These are phyloP conservation scores for Fusarium sp. DNA, from an alignment of 2,329 filamentous ascomycete species.

Conservation along the genomic window DNA sequence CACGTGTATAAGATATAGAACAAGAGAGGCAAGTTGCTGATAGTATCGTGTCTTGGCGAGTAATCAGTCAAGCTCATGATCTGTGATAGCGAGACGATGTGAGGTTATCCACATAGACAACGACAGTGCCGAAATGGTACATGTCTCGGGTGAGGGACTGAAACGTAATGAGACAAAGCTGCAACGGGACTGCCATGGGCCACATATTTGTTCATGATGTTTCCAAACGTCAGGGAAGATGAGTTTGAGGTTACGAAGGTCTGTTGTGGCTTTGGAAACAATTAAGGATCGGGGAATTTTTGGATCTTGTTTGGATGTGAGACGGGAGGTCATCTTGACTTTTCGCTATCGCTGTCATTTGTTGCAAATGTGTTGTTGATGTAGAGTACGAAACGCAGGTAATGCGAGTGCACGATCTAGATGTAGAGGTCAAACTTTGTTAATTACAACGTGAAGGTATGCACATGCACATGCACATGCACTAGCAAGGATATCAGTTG, in stretches of 20 bases:
- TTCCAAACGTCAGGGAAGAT: slow-evolving; percentile 1
- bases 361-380: background rate
- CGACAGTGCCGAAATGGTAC: slow-evolving; percentile 21
- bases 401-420: no score
- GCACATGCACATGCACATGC: background rate
- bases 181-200: slow-evolving; percentile 13
- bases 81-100: background rate
- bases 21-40: background rate
- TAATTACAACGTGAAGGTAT: background rate
- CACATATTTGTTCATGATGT: slow-evolving; percentile 5
- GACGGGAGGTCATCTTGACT: background rate
- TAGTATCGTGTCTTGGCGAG: background rate
- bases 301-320: slow-evolving; percentile 1
- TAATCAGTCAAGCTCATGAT: background rate
- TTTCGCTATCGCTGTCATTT: background rate
- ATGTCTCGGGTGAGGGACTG: slow-evolving; percentile 31
- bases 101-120: background rate
- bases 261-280: background rate
- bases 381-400: no score
- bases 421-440: background rate
- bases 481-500: background rate
- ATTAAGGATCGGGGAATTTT: background rate
- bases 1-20: background rate
- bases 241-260: background rate
- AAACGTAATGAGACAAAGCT: slow-evolving; percentile 34